These are phyloP conservation scores for Cladosporium velox DNA, from an alignment of 2,329 filamentous ascomycete genomes.

Conservation along the genomic window DNA sequence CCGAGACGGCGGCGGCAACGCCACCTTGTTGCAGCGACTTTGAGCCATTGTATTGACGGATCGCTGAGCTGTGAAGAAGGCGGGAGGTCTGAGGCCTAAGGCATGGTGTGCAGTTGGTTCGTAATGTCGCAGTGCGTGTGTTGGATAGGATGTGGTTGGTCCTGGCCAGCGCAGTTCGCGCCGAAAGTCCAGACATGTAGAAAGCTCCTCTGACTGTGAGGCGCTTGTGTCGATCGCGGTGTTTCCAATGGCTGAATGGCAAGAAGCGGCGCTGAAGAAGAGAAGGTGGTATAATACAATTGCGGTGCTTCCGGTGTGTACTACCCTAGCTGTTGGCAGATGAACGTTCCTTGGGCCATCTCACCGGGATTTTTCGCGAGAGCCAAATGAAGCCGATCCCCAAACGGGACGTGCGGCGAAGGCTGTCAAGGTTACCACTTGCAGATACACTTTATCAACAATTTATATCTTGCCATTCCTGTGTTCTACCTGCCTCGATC, in stretches of 20 bases:
- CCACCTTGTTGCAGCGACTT: slow-evolving; percentile 56
- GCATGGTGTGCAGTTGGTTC: slow-evolving; percentile 36
- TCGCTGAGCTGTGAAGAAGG: slow-evolving; percentile 34
- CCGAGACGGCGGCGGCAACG: slow-evolving; percentile 73
- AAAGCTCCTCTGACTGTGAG: slow-evolving; percentile 2
- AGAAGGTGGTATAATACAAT: slow-evolving; percentile 12
- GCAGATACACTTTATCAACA: slow-evolving; percentile 7
- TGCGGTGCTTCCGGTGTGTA: background rate
- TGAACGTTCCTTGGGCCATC: slow-evolving; percentile 2
- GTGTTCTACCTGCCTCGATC: background rate
- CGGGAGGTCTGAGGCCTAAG: slow-evolving; percentile 32
- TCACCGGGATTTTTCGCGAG: slow-evolving; percentile 19
- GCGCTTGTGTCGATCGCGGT: background rate
- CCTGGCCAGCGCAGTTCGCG: slow-evolving; percentile 39
- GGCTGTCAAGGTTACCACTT: slow-evolving; percentile 3
- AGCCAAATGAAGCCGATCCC: slow-evolving; percentile 12
- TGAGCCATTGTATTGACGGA: slow-evolving; percentile 37
- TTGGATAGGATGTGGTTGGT: slow-evolving; percentile 27
- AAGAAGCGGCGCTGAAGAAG: background rate
- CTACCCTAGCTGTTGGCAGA: slow-evolving; percentile 8
- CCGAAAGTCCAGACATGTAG: slow-evolving; percentile 38
- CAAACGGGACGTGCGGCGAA: slow-evolving; percentile 11
- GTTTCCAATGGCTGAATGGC: background rate
- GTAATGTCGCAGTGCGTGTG: slow-evolving; percentile 20
- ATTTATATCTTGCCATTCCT: background rate